Base-by-base conservation (phyloP, 495 filamentous ascomycete species). In the Mytilinidion resinicola region DNA sequence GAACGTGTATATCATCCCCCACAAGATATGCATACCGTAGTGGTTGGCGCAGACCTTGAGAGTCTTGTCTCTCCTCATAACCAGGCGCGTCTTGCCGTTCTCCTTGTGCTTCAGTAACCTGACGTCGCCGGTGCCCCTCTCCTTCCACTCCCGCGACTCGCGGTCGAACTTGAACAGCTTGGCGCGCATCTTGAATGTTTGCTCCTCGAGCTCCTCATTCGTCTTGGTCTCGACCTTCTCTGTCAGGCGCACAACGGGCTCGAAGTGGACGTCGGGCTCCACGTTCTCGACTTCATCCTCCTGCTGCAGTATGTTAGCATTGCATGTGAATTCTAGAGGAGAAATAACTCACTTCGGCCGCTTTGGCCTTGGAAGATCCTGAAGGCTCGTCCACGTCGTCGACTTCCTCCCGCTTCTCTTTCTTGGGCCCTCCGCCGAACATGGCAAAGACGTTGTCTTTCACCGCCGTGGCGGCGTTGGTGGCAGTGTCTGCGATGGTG, bases 21-120 rank as follows among this genome's bases (percentile, higher is more conserved):
- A 30, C 25, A 6, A 30, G 25, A 9, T 34, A 21, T 37, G 74
- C 89, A 71, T 86, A 98, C 93, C 86, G 75, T 99, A 99, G 80
- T 99, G 95, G 78, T 99, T 99, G 70, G 95, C 95, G 85, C 95
- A 99, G 75, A 97, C 93, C 80, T 99, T 99, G 77, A 96, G 83
- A 63, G 95, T 97, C 87, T 96, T 96, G 77, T 99, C 95, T 70
- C 95, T 81, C 74, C 95, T 86, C 95, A 99, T 99, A 66, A 99
- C 93, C 62, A 99, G 80, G 59, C 95, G 83, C 54, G 90, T 96
- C 86, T 97, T 99, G 72, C 86, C 85, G 73, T 95, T 97, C 77
- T 97, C 93, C 81, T 87, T 88, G 78, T 99, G 95, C 83, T 96
- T 99, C 69, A 99, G 79, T 69, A 99, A 77, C 69, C 91, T 83